Base-by-base conservation (phyloP, 805 yeast species). In the Cephaloascus fragrans region DNA sequence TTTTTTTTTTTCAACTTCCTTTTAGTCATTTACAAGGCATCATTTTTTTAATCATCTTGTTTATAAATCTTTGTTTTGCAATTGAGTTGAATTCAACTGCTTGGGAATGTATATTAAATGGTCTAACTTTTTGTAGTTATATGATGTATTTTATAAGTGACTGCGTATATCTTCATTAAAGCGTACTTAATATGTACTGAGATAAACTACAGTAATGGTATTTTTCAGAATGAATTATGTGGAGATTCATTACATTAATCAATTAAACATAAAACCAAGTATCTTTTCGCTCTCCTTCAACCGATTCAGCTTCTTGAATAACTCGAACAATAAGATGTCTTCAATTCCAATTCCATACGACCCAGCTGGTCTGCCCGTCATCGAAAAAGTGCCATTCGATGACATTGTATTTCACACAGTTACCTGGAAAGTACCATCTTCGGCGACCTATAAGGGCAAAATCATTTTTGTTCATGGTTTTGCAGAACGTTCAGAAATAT, bases 381-480 rank as follows among this genome's bases (percentile, higher is more conserved):
- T 46, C 16, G 61, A 51, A 17, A 44, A 37, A n/a, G 55, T 66
- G 10, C 52, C 57, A 1, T 61, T 55, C 48, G 55, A 64, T 35
- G 67, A 64, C 3, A 64, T 67, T 35, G 55, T 57, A 18, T 67
- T 70, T 52, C 53, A 56, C 40, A 67, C 73, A 1, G 62, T 60
- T 12, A 51, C 58, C 16, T 65, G 69, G 71, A 47, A 55, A 34
- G 70, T 61, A 2, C 69, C 73, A 1, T 50, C 50, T 14, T 52
- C 44, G 1, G 47, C 45, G 10, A 47, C 41, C 2, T 52, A 56
- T 39, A 74, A 69, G 45, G 88, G 83, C 2, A 64, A 80, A 41
- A 48, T 83, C 3, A 40, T 83, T 3, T 67, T 71, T 41, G 74
- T 83, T 3, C 94, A 83, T 56, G 94, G 94, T 0, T 83, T 81